Evolutionary conservation across 2,329 filamentous ascomycete genomes (phyloP), one percentile per base, ranked within the genome.

Genomic region (Trichoderma gracile): DNA sequence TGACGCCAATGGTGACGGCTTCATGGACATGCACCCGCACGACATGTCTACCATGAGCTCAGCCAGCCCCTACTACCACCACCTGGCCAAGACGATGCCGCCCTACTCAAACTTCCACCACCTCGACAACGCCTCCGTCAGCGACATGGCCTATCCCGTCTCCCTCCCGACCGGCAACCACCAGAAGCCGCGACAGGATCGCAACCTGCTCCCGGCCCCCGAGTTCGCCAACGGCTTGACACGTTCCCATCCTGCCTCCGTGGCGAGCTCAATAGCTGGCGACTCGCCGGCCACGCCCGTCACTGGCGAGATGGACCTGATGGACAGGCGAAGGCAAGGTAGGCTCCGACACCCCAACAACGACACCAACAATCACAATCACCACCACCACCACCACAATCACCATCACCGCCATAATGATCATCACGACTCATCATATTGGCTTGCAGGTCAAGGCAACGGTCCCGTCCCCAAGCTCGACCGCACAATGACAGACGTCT

Each of bases 401-500:
- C 5, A 30, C 27, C 5, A 30, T 9, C 5, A 30, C 33, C 30
- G 45, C 53, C 12, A 19, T 38, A 25, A 19, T 9, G 33, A 45
- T 10, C 25, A 27, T 27, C 58, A 61, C 54, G 65, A 72, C 76
- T 80, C 76, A 71, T 81, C 87, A 83, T 86, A 25, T 1, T 46
- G 43, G 27, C 15, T 10, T 19, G 9, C 63, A 78, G 83, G 86
- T 68, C 80, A 79, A 69, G 57, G 33, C 25, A 60, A 60, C 23
- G 76, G 80, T 67, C 80, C 81, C 45, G 80, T 88, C 27, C 90
- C 93, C 27, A 95, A 94, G 77, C 84, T 96, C 68, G 89, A 93
- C 69, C 85, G 92, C 64, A 95, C 93, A 0, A 92, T 95, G 78
- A 94, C 92, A 19, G 92, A 96, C 72, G 84, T 92, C 56, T 94